phyloP scores from a whole-genome alignment of 1,284 basidiomycete genomes.

The Apiotrichum gracile region DNA sequence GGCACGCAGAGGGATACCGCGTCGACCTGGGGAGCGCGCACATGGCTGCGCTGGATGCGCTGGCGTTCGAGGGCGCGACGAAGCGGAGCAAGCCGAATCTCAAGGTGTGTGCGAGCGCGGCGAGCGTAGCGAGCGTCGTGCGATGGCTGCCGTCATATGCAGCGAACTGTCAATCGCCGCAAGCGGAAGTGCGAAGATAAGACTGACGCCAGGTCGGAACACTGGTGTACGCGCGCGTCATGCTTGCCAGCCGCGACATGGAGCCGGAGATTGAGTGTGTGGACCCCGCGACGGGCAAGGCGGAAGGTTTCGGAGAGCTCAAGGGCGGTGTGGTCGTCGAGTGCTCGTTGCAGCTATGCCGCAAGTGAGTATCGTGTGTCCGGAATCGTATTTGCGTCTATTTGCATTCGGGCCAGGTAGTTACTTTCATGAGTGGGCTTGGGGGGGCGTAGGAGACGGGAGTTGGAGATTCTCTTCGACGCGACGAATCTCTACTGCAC shows the following conservation, averaged over 20 bases:
- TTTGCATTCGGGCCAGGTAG: too few relatives aligned
- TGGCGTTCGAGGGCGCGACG: conserved; percentile 53
- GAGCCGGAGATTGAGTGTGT: conserved; percentile 53
- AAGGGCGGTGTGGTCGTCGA: conserved; percentile 46
- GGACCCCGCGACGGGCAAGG: conserved; percentile 49
- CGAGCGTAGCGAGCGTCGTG: too few relatives aligned
- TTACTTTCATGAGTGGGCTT: too few relatives aligned
- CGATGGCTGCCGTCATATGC: too few relatives aligned
- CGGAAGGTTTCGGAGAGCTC: conserved; percentile 51
- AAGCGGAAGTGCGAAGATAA: background rate
- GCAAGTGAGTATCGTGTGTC: conserved; percentile 31
- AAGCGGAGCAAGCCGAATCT: conserved; percentile 52
- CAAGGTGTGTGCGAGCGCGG: conserved; percentile 47
- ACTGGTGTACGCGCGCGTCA: conserved; percentile 50
- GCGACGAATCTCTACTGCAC: too few relatives aligned
- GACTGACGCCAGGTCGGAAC: conserved; percentile 47
- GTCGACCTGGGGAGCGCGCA: conserved; percentile 52
- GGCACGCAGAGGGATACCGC: conserved; percentile 51
- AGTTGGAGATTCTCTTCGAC: too few relatives aligned
- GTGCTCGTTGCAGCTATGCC: conserved; percentile 39
- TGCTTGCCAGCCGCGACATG: conserved; percentile 49
- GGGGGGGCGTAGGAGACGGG: too few relatives aligned
- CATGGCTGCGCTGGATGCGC: conserved; percentile 48
- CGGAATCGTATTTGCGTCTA: too few relatives aligned
- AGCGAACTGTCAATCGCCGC: too few relatives aligned